Evolutionary conservation across 192 early-diverging fungal genomes (phyloP), one percentile per base, ranked within the genome.

Genomic region (Coemansia sp.): DNA sequence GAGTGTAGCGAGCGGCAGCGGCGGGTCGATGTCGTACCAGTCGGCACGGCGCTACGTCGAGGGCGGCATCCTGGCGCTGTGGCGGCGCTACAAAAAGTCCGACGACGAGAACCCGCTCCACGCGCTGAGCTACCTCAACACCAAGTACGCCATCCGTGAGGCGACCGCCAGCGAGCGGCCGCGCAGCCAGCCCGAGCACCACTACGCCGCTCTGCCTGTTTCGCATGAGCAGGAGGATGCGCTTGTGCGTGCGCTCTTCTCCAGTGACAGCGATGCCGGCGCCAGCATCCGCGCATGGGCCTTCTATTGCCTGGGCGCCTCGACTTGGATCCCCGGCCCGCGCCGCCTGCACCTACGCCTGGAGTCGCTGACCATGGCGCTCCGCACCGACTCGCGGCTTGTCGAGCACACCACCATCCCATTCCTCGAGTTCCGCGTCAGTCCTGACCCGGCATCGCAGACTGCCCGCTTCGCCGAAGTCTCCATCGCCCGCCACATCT

Each of bases 111-210:
- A 81, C 59, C 78, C 78, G 40, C 72, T 81, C 63, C 78, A 81
- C 42, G 78, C 78, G 31, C 78, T 81, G 15, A 68, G 78, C 58
- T 81, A 81, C 56, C 72, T 81, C 62, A 81, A 75, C 69, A 81
- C 78, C 55, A 81, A 81, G 66, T 81, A 81, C 66, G 78, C 78
- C 2, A 81, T 81, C 63, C 78, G 78, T 66, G 78, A 81, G 71
- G 78, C 78, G 21, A 81, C 78, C 6, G 72, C 72, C 16, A 61
- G 66, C 66, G 68, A 68, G 66, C 71, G 63, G 53, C 78, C 78
- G 48, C 71, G 65, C 42, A 58, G 51, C 33, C 68, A 67, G 68
- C 61, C 77, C 25, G 78, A 81, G 59, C 61, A 66, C 42, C 69
- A 71, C 63, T 81, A 68, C 63, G 63, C 64, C 15, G 78, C 78